Evolutionary conservation across 164 flowering plant genomes (phyloP).

Genomic region (Santalum album): DNA sequence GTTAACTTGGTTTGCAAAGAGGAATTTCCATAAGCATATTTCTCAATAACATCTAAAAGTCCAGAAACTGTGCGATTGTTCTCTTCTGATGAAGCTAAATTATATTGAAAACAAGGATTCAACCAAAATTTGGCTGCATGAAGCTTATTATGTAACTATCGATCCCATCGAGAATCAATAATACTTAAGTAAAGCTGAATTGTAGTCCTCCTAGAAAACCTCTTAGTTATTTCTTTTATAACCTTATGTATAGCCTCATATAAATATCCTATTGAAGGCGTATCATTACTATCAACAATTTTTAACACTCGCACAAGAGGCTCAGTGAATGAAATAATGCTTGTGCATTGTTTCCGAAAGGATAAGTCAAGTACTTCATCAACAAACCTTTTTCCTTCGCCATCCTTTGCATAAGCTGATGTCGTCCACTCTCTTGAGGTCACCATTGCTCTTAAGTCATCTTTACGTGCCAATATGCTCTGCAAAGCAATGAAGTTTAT

Average conservation of each 20-base stretch:
- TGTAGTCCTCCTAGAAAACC: background rate
- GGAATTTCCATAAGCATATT: too few species aligned
- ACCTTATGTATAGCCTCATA: background rate
- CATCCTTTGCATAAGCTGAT: conserved; percentile 3
- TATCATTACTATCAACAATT: conserved; percentile 3
- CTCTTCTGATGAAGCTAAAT: too few species aligned
- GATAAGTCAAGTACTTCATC: background rate
- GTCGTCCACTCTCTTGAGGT: conserved; percentile 1
- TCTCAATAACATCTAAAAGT: too few species aligned
- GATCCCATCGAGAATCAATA: background rate
- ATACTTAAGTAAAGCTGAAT: background rate
- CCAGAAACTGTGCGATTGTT: too few species aligned
- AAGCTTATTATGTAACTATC: background rate
- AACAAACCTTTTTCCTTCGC: background rate
- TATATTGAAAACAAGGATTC: too few species aligned
- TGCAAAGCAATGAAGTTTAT: too few species aligned
- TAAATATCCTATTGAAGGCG: background rate
- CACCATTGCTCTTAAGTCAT: conserved; percentile 1
- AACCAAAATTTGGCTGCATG: background rate
- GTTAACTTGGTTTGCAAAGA: too few species aligned
- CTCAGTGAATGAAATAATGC: background rate
- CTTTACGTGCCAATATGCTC: too few species aligned
- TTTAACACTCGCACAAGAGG: conserved; percentile 1
- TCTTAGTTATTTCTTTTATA: background rate
- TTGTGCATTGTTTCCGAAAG: background rate